These are phyloP conservation scores for Aspergillus puulaauensis DNA, from an alignment of 2,329 filamentous ascomycete species.

Conservation along the genomic window DNA sequence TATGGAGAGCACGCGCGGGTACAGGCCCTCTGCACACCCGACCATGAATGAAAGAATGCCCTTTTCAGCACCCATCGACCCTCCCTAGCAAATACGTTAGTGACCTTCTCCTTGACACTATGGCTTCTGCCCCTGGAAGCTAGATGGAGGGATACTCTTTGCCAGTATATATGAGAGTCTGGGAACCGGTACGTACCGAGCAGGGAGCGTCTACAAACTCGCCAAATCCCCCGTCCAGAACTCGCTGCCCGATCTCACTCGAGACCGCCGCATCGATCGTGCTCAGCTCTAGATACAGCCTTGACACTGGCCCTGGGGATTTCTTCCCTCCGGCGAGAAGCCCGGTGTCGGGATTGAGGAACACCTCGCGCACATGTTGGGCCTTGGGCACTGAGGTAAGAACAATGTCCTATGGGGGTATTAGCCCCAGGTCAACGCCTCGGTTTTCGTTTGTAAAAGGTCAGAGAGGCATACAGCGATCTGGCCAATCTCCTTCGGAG, in stretches of 20 bases:
- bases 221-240: neutral
- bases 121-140: no score
- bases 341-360: neutral
- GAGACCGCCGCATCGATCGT: neutral
- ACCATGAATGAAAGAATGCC: neutral
- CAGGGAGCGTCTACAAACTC: neutral
- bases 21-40: neutral
- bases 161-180: neutral
- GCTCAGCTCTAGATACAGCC: neutral
- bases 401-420: no score
- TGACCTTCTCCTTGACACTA: no score
- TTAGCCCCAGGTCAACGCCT: no score
- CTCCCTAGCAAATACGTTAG: neutral
- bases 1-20: neutral
- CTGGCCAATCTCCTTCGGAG: neutral
- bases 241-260: neutral
- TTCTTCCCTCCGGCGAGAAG: neutral
- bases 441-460: accelerated
- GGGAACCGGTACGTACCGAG: neutral
- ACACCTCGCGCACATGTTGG: neutral
- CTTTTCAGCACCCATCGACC: neutral
- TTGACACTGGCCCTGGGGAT: neutral
- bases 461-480: no score
- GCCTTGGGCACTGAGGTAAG: no score
- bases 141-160: no score